These are phyloP conservation scores for Hyaloscypha hepaticicola DNA, from an alignment of 495 filamentous ascomycete species.

Conservation along the genomic window DNA sequence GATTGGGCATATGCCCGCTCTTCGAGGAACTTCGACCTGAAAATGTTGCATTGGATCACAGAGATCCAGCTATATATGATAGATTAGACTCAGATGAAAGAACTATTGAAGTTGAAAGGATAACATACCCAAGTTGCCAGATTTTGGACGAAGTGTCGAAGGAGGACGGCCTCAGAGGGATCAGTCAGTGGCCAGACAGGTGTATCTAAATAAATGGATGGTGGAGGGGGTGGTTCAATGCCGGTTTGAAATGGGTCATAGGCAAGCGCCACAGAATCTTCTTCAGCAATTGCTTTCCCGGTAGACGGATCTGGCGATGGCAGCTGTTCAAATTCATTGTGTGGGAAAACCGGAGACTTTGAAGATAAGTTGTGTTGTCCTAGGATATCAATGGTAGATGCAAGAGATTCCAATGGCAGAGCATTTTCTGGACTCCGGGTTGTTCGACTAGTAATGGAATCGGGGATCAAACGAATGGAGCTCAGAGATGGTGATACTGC, in stretches of 20 bases:
- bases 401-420: not conserved
- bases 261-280: not conserved
- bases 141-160: conserved; percentile 48
- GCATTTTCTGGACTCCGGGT: conserved; percentile 5
- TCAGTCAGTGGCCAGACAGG: conserved; percentile 41
- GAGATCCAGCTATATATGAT: conserved; percentile 29
- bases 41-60: conserved; percentile 57
- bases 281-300: not conserved
- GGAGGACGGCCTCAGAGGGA: conserved; percentile 41
- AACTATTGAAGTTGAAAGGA: not conserved
- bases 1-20: conserved; percentile 48
- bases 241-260: not conserved
- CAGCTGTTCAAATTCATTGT: conserved; percentile 1
- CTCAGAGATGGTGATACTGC: not conserved
- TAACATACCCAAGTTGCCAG: conserved; percentile 48
- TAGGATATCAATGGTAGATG: not conserved
- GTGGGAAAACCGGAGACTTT: not conserved
- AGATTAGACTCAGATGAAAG: not conserved
- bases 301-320: conserved; percentile 10
- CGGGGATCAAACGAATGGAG: not conserved
- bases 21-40: conserved; percentile 50
- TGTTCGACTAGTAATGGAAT: not conserved
- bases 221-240: not conserved
- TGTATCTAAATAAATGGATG: conserved; percentile 26
- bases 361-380: not conserved